A percentile compares a stretch with the other conserved stretches of the same genome.
phyloP scores from a whole-genome alignment of 2,329 filamentous ascomycete genomes.

The Colletotrichum tanaceti region DNA sequence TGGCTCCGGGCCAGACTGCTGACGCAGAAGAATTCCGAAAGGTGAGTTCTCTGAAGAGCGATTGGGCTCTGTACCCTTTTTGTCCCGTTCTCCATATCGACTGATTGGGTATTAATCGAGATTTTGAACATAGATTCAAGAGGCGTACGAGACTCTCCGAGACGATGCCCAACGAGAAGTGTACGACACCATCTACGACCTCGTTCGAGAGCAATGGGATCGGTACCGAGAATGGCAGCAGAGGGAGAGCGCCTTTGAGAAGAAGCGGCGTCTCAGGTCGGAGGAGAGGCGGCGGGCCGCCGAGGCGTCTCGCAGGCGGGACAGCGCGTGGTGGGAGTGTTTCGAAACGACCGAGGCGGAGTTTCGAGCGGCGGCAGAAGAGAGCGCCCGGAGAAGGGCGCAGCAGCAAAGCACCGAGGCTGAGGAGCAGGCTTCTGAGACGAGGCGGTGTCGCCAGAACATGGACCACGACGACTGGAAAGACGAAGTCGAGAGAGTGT shows the following conservation, averaged over 20 bases:
- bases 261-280: too few species aligned
- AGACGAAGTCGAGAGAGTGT: background rate
- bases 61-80: too few species aligned
- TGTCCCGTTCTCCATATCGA: background rate
- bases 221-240: background rate
- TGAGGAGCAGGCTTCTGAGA: background rate
- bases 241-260: background rate
- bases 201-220: background rate
- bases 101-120: background rate
- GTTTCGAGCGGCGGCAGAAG: background rate
- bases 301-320: background rate
- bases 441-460: background rate
- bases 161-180: background rate
- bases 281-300: background rate
- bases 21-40: background rate
- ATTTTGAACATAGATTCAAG: background rate
- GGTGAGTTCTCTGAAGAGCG: background rate
- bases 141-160: conserved; percentile 1
- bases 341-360: too few species aligned
- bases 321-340: too few species aligned
- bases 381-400: background rate
- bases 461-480: background rate
- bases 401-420: background rate
- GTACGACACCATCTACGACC: background rate
- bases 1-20: background rate